Base-by-base conservation (phyloP, 305 asterid genomes). In the Rubia peregrina region DNA sequence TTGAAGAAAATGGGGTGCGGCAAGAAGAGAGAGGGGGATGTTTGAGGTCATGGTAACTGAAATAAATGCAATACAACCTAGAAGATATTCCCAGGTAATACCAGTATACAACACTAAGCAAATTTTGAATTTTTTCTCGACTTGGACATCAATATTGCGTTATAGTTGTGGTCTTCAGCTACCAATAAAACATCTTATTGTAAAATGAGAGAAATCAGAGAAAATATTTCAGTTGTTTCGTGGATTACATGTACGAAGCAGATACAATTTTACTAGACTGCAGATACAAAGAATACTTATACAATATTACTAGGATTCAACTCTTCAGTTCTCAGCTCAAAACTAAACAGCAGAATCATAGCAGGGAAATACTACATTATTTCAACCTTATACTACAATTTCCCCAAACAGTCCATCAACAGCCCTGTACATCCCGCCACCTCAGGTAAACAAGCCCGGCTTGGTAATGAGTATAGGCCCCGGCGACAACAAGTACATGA, bases 401-500 rank as follows among this genome's bases (percentile, higher is more conserved):
- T 1, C 7, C 11, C 10, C 41, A 46, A 61, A 62, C 0, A 61
- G 30, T 9, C 44, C 13, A 72, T 90, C 85, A 90, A 83, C 99
- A 95, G 16, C 99, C 98, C 70, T 87, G 89, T 73, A 81, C 55
- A 71, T 95, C 99, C 74, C 97, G 80, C 99, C 99, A 91, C 80
- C 83, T 77, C 41, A 95, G 91, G 75, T 95, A 95, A 68, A 95
- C 86, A 8, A 95, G 89, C 17, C 99, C 99, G 0, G 97, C 95
- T 0, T 43, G 85, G 63, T 95, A 95, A 87, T 90, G 99, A 36
- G 98, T 85, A 69, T 81, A 95, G 22, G 98, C 99, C 69, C 96
- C 98, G 0, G 97, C 99, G 42, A 95, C 97, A 5, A 95, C 99
- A 8, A 95, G 98, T 65, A 95, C 82, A 68, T 92, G 99, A 71